phyloP scores from a whole-genome alignment of 2,329 filamentous ascomycete genomes.

The Aspergillus phoenicis region DNA sequence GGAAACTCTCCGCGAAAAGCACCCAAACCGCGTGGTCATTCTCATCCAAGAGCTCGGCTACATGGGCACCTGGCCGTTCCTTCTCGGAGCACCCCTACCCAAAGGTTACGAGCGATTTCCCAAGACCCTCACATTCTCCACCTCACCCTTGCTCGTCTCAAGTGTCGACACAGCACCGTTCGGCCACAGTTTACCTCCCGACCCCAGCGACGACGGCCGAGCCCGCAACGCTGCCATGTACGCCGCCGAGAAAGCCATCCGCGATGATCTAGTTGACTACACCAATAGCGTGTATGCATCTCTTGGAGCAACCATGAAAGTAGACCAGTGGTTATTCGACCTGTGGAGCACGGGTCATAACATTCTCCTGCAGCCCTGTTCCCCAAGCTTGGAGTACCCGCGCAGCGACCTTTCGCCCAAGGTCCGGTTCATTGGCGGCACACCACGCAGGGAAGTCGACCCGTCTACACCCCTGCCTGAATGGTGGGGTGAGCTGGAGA shows the following conservation, averaged over 20 bases:
- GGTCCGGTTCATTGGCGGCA: conserved; percentile 4
- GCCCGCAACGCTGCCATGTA: conserved; percentile 9
- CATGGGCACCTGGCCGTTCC: conserved; percentile 1
- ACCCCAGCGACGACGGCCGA: conserved; percentile 7
- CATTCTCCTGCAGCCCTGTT: conserved; percentile 6
- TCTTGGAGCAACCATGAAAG: neutral
- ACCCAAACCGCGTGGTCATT: conserved; percentile 1
- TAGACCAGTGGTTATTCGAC: neutral
- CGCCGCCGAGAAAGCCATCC: neutral
- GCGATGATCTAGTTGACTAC: neutral
- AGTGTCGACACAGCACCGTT: conserved; percentile 11
- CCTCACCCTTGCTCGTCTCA: neutral
- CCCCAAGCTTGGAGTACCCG: conserved; percentile 11
- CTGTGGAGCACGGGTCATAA: neutral
- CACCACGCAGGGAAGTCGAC: neutral
- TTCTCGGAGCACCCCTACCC: conserved; percentile 3
- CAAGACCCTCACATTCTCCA: neutral
- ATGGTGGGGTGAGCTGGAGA: conserved; percentile 5
- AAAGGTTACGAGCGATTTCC: conserved; percentile 7
- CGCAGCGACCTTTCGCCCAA: conserved; percentile 8
- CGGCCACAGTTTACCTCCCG: neutral
- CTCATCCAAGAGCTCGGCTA: conserved; percentile 5
- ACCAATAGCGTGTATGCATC: neutral
- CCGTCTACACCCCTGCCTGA: neutral
- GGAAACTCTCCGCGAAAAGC: neutral